Evolutionary conservation across 2,329 filamentous ascomycete species (phyloP).

Genomic region (Curvularia sp.): DNA sequence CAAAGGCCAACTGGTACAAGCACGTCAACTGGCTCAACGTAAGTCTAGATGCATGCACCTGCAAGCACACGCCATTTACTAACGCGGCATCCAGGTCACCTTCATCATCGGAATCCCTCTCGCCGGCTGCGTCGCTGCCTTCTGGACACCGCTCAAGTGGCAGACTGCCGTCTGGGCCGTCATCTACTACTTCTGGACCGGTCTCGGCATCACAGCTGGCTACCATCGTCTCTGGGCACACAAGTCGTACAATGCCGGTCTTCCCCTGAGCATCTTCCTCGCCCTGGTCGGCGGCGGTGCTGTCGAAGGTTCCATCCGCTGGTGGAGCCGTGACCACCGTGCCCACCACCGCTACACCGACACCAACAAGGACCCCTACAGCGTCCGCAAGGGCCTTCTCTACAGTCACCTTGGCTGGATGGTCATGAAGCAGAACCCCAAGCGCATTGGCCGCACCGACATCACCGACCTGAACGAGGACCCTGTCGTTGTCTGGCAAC

Average conservation of each 20-base stretch:
- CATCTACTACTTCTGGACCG: conserved; percentile 83
- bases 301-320: conserved; percentile 60
- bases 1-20: conserved; percentile 84
- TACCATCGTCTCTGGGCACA: conserved; percentile 80
- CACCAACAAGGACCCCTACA: conserved; percentile 62
- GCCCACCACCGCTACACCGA: conserved; percentile 62
- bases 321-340: conserved; percentile 60
- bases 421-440: conserved; percentile 63
- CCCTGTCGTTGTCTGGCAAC: conserved; percentile 59
- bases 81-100: conserved; percentile 67
- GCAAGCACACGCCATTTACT: conserved; percentile 8
- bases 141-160: conserved; percentile 78
- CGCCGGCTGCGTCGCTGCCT: conserved; percentile 74
- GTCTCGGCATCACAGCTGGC: conserved; percentile 66
- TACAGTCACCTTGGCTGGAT: conserved; percentile 63
- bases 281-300: conserved; percentile 58
- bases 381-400: conserved; percentile 59
- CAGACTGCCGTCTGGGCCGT: conserved; percentile 79
- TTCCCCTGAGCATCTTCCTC: conserved; percentile 58
- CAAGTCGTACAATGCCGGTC: conserved; percentile 56
- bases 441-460: conserved; percentile 60
- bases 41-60: conserved; percentile 32
- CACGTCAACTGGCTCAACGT: conserved; percentile 96
- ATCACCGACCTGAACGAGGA: conserved; percentile 62
- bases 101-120: conserved; percentile 82